Evolutionary conservation across 768 basidiomycete species (phyloP).

Genomic region (Rhizopogon vesiculosus): DNA sequence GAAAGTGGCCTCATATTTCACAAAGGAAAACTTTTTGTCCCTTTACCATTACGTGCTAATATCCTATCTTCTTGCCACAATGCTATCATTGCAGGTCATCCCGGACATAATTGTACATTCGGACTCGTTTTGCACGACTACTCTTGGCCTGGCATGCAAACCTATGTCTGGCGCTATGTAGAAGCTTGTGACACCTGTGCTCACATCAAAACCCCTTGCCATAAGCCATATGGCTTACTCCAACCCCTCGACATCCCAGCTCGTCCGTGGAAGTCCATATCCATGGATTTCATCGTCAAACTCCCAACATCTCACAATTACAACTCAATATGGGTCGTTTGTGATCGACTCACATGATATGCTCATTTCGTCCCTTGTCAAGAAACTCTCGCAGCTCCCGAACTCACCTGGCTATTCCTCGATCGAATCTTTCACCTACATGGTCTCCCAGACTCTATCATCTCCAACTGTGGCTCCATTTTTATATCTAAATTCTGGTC

Average conservation of each 20-base stretch:
- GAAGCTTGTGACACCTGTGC: background rate
- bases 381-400: conserved; percentile 1
- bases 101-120: conserved; percentile 30
- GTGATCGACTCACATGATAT: background rate
- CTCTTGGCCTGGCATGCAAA: conserved; percentile 30
- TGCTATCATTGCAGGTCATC: conserved; percentile 33
- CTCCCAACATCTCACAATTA: conserved; percentile 14
- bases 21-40: conserved; percentile 27
- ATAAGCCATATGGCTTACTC: conserved; percentile 17
- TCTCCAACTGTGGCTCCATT: conserved; percentile 19
- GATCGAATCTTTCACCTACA: conserved; percentile 11
- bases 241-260: conserved; percentile 31
- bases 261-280: conserved; percentile 33
- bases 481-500: conserved; percentile 26
- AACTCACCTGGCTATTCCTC: conserved; percentile 5
- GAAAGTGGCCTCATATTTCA: conserved; percentile 15
- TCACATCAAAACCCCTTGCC: background rate
- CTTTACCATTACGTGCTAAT: conserved; percentile 22
- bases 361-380: conserved; percentile 9
- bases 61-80: conserved; percentile 34
- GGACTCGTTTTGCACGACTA: conserved; percentile 30
- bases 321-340: conserved; percentile 29
- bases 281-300: conserved; percentile 39
- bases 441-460: conserved; percentile 15
- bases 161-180: background rate